Evolutionary conservation across 169 alveolate species (phyloP).

Genomic region (Plasmodium chabaudi): DNA sequence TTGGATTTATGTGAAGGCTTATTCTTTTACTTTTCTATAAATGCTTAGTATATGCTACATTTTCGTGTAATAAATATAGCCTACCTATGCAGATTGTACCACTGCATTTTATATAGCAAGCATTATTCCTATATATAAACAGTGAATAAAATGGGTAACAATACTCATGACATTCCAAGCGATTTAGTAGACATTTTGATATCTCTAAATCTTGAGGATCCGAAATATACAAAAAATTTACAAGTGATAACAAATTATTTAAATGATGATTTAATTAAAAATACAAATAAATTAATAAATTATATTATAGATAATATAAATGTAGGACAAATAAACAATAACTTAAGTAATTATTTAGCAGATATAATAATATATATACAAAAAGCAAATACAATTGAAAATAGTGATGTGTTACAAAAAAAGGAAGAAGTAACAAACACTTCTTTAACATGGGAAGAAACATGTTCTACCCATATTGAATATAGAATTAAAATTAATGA

Average conservation of each 20-base stretch:
- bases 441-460: not conserved
- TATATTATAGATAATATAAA: slow-evolving; percentile 34
- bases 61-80: too few species aligned
- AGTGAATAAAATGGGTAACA: not conserved
- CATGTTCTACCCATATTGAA: slow-evolving; percentile 1
- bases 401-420: slow-evolving; percentile 6
- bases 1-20: too few species aligned
- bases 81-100: too few species aligned
- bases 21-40: too few species aligned
- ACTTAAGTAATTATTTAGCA: slow-evolving; percentile 44
- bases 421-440: not conserved
- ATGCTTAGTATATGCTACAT: too few species aligned
- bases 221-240: slow-evolving; percentile 29
- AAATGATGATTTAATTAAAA: slow-evolving; percentile 28
- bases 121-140: too few species aligned
- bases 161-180: not conserved
- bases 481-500: slow-evolving; percentile 43
- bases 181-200: slow-evolving; percentile 30
- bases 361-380: slow-evolving; percentile 64
- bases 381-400: slow-evolving; percentile 22
- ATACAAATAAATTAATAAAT: slow-evolving; percentile 16
- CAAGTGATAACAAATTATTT: slow-evolving; percentile 31
- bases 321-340: slow-evolving; percentile 11
- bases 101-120: too few species aligned
- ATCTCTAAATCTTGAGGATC: slow-evolving; percentile 32